These are phyloP conservation scores for Nicotiana otophora DNA, from an alignment of 257 asterid genomes.

Conservation along the genomic window DNA sequence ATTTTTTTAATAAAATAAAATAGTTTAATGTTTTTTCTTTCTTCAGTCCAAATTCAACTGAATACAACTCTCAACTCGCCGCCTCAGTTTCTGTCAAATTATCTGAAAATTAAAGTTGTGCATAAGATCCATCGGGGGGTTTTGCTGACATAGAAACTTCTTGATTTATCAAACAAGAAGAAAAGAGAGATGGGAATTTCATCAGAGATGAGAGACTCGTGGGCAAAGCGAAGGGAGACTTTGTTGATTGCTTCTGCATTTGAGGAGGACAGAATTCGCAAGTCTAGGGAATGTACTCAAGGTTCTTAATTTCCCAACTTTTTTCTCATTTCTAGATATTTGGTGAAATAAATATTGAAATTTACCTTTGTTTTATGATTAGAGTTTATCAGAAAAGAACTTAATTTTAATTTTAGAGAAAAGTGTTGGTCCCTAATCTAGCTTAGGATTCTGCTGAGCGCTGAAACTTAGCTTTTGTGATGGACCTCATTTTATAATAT, in stretches of 20 bases:
- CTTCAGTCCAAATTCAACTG: background rate
- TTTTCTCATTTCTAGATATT: background rate
- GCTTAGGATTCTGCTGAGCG: background rate
- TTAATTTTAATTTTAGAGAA: background rate
- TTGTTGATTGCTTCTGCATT: conserved; percentile 31
- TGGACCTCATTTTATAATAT: background rate
- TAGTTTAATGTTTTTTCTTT: background rate
- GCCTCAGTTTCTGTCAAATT: background rate
- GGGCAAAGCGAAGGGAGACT: conserved; percentile 13
- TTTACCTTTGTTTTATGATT: background rate
- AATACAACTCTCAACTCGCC: background rate
- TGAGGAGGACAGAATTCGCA: conserved; percentile 33
- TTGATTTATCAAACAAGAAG: background rate
- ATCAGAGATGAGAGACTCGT: conserved; percentile 8
- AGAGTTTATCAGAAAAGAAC: no score
- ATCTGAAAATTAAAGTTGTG: background rate
- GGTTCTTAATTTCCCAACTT: conserved; percentile 5
- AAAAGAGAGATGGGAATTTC: conserved; percentile 15
- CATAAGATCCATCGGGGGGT: background rate
- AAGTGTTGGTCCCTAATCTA: background rate
- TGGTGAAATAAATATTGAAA: background rate
- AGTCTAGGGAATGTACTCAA: conserved; percentile 33
- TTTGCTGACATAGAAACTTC: background rate
- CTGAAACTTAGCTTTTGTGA: background rate
- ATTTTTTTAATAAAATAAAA: no score